Base-by-base conservation (phyloP, 108 stramenopile genomes). In the Aurantiochytrium sp. region DNA sequence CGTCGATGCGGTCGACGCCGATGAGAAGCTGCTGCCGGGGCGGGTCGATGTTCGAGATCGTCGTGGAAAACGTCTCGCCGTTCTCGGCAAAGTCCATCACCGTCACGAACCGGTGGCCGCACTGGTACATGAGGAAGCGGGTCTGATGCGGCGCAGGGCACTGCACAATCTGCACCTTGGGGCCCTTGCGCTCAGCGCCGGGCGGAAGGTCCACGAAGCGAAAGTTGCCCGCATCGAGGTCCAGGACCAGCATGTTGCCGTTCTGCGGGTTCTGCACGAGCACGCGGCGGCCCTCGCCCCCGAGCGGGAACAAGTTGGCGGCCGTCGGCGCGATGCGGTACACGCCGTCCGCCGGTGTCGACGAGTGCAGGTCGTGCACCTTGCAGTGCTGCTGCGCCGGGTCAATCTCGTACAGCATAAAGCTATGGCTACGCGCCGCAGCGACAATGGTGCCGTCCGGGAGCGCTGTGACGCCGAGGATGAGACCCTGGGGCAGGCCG, bases 81-180 rank as follows among this genome's bases (percentile, higher is more conserved):
- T 34, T 19, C 19, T 65, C 22, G n/a, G 39, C 45, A 48, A 48
- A 81, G 30, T 81, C 73, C 39, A 81, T 41, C 36, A 81, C 73
- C 1, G 73, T 81, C 21, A 81, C 36, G 32, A 48, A 81, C 19
- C 30, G 21, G 19, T 48, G 73, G 1, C 73, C 73, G 39, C 42
- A 27, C 24, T 81, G 73, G 24, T 81, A 81, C 73, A 81, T 27
- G 42, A 81, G 73, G 24, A 81, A 81, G 27, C 73, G 39, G 10
- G 39, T 48, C 24, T 41, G 45, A 24, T 48, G 45, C 42, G 73
- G 73, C 6, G 42, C 45, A 27, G 73, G 73, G 73, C 73, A 81
- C 45, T 81, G 73, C n/a, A 81, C 73, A 42, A 41, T n/a, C 45
- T 81, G 73, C 1, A 81, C 30, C 73, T 81, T 81, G 45, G 73